Conservation (phyloP, 2,329 filamentous ascomycete genomes). For the Fusarium phyllophilum region DNA sequence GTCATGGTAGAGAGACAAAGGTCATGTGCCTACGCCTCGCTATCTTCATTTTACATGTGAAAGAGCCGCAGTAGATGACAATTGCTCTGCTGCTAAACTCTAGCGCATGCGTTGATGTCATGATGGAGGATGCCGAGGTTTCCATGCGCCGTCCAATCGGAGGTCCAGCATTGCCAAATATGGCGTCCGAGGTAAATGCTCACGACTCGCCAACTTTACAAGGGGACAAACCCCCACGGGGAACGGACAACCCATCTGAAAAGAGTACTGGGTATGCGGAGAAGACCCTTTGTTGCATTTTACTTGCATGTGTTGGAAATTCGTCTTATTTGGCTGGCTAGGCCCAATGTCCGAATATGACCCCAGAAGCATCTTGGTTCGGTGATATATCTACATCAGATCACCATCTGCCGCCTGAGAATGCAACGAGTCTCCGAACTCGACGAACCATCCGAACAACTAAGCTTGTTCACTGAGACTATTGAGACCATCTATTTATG, state of each 20-base stretch:
- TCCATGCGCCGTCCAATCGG: conserved; percentile 30
- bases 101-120: conserved; percentile 40
- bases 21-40: conserved; percentile 38
- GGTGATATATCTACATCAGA: neutral
- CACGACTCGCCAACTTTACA: conserved; percentile 12
- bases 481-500: neutral
- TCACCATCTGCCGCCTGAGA: neutral
- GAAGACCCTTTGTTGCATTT: neutral
- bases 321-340: neutral
- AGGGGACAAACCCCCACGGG: conserved; percentile 5
- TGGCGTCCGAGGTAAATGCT: conserved; percentile 26
- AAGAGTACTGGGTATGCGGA: conserved; percentile 30
- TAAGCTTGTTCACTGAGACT: neutral
- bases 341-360: neutral
- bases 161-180: conserved; percentile 39
- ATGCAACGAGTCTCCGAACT: neutral
- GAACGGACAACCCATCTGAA: conserved; percentile 7
- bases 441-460: neutral
- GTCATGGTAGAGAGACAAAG: conserved; percentile 27
- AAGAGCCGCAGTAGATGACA: conserved; percentile 15
- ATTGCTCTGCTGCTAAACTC: neutral
- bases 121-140: conserved; percentile 43
- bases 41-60: conserved; percentile 35
- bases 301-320: conserved; percentile 11
- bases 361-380: neutral